A percentile compares a stretch with the other conserved stretches of the same genome.
Conservation (phyloP, 768 basidiomycete genomes). For the Podaxis rugospora region DNA sequence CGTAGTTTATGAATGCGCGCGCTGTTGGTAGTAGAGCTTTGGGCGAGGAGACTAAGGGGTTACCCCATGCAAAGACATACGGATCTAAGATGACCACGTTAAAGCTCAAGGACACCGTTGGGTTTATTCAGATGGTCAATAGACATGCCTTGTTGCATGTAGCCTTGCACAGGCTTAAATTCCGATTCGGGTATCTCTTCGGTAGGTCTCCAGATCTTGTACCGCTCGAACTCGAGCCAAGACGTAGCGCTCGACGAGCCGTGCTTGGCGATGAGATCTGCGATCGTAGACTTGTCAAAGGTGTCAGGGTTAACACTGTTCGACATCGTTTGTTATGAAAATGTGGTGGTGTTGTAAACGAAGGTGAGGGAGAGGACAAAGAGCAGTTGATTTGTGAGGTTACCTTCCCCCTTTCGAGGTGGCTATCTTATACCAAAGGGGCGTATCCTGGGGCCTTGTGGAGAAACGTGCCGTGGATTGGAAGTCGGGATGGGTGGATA, state of each 20-base stretch:
- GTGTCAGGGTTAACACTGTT: neutral
- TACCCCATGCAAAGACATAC: conserved; percentile 61
- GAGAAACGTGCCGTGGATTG: too few relatives aligned
- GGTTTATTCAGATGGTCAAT: neutral
- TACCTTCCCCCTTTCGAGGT: too few relatives aligned
- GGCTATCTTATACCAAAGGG: too few relatives aligned
- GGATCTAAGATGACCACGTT: conserved; percentile 20
- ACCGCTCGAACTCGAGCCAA: conserved; percentile 62
- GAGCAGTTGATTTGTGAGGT: neutral
- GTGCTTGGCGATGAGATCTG: conserved; percentile 56
- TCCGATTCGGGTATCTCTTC: conserved; percentile 31
- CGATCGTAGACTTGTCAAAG: conserved; percentile 29
- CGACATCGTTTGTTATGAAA: neutral
- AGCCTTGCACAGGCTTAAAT: conserved; percentile 53
- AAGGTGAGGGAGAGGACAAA: neutral
- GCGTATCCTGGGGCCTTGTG: too few relatives aligned
- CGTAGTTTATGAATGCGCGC: conserved; percentile 41
- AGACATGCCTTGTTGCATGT: conserved; percentile 36
- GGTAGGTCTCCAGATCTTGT: conserved; percentile 40
- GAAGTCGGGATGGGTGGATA: too few relatives aligned
- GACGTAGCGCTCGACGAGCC: conserved; percentile 67
- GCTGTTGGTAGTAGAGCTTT: conserved; percentile 30
- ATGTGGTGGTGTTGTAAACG: neutral
- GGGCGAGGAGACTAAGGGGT: conserved; percentile 47
- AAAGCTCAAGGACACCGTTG: neutral